Percentiles rank a stretch among this genome's conserved stretches.
These are phyloP conservation scores for Tuctoria greenei DNA, from an alignment of 176 grass and related monocot species.

Conservation along the genomic window DNA sequence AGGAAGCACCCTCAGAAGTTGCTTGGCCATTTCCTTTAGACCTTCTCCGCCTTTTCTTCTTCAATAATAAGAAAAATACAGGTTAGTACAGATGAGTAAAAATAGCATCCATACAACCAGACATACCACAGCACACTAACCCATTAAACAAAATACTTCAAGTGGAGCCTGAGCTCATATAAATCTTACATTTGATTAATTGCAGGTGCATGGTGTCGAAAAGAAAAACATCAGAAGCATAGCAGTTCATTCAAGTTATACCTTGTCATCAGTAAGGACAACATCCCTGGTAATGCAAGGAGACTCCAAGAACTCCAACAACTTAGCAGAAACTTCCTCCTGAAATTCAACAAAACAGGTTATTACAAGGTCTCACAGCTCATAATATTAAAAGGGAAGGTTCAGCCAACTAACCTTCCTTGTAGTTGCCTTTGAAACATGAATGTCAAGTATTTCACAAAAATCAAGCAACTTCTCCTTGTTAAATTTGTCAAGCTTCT, in stretches of 20 bases:
- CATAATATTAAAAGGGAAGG: not conserved
- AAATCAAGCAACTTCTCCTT: slow-evolving; percentile 91
- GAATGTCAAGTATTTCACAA: slow-evolving; percentile 80
- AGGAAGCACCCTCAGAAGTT: slow-evolving; percentile 48
- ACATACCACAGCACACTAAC: not conserved
- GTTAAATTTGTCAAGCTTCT: slow-evolving; percentile 82
- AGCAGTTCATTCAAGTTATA: not conserved
- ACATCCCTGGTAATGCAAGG: slow-evolving; percentile 84
- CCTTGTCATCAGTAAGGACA: slow-evolving; percentile 66
- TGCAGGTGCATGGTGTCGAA: not conserved
- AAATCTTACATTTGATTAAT: not conserved
- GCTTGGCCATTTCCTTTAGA: slow-evolving; percentile 44
- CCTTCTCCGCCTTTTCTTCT: slow-evolving; percentile 59
- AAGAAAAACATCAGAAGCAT: not conserved
- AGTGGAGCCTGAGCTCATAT: not conserved
- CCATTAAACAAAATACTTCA: not conserved
- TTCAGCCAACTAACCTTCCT: slow-evolving; percentile 67
- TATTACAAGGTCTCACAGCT: not conserved
- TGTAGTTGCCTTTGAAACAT: slow-evolving; percentile 48
- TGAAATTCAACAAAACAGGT: slow-evolving; percentile 32
- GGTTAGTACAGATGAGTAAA: not conserved
- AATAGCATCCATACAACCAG: not conserved
- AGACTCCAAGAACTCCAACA: slow-evolving; percentile 94
- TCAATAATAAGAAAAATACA: slow-evolving; percentile 5
- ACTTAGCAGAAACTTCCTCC: slow-evolving; percentile 84